These are phyloP conservation scores for Sapria himalayana DNA, from an alignment of 345 rosid species.

Conservation along the genomic window DNA sequence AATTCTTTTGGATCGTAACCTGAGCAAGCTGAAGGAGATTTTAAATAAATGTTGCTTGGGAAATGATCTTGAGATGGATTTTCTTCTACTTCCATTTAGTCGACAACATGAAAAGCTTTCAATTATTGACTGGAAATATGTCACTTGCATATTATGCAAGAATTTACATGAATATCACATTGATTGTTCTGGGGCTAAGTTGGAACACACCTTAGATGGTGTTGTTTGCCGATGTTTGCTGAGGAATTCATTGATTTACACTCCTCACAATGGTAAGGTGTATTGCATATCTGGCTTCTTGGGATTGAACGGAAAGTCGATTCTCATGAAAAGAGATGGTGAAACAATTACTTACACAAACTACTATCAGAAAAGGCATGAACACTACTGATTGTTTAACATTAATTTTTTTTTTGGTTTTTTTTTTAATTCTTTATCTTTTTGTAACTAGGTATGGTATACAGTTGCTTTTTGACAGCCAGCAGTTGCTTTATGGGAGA, in stretches of 20 bases:
- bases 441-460: slow-evolving; percentile 26
- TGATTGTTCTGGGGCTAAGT: slow-evolving; percentile 12
- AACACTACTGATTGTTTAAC: not conserved
- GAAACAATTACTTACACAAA: slow-evolving; percentile 23
- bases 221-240: slow-evolving; percentile 26
- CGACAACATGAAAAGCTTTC: slow-evolving; percentile 3
- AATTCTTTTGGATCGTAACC: slow-evolving; percentile 28
- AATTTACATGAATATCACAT: slow-evolving; percentile 15
- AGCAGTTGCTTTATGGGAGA: slow-evolving; percentile 28
- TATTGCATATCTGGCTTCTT: slow-evolving; percentile 35
- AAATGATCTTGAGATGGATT: slow-evolving; percentile 25
- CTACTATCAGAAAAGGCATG: slow-evolving; percentile 30
- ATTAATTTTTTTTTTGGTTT: not conserved
- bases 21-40: slow-evolving; percentile 18
- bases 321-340: slow-evolving; percentile 23
- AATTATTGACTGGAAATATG: slow-evolving; percentile 29
- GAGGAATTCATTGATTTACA: slow-evolving; percentile 38
- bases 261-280: slow-evolving; percentile 52
- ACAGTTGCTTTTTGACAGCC: slow-evolving; percentile 15
- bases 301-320: slow-evolving; percentile 30
- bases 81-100: slow-evolving; percentile 40
- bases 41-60: slow-evolving; percentile 12
- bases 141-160: slow-evolving; percentile 16
- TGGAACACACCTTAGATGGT: slow-evolving; percentile 30
- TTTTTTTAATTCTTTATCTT: not conserved